phyloP scores from a whole-genome alignment of 2,329 filamentous ascomycete species.

The Rutstroemia sp. region DNA sequence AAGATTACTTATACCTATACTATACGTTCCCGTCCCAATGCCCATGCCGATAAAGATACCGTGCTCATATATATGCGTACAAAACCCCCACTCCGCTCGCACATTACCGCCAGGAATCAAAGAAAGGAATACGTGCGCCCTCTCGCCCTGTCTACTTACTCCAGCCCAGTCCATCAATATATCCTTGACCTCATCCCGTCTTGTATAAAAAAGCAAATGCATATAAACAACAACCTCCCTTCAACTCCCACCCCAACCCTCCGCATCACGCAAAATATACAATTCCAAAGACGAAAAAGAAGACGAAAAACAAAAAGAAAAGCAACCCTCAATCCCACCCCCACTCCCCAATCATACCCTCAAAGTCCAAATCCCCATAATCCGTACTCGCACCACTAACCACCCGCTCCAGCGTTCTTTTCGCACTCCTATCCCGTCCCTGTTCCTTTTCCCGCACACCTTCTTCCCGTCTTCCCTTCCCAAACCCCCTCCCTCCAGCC shows the following conservation, averaged over 20 bases:
- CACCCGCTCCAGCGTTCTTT: slow-evolving; percentile 11
- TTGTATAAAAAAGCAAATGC: too few species aligned
- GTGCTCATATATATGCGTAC: neutral
- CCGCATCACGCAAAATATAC: too few species aligned
- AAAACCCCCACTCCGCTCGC: neutral
- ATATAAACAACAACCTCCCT: too few species aligned
- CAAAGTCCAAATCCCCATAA: slow-evolving; percentile 27
- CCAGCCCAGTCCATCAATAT: too few species aligned
- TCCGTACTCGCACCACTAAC: slow-evolving; percentile 19
- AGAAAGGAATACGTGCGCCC: too few species aligned
- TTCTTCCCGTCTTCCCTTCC: neutral
- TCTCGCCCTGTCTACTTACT: too few species aligned
- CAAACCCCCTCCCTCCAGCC: too few species aligned
- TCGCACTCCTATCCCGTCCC: neutral
- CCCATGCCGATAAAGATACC: neutral
- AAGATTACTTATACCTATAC: neutral
- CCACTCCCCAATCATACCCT: neutral
- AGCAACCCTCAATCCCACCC: neutral
- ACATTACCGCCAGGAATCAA: neutral
- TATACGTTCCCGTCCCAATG: neutral
- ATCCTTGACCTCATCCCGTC: too few species aligned
- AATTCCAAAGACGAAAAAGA: too few species aligned
- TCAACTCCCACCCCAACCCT: too few species aligned
- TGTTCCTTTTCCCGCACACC: neutral
- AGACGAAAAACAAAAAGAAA: too few species aligned